Percentiles rank a stretch among this genome's conserved stretches.
These are phyloP conservation scores for Kickxella alabastrina DNA, from an alignment of 192 early-diverging fungal species.

Conservation along the genomic window DNA sequence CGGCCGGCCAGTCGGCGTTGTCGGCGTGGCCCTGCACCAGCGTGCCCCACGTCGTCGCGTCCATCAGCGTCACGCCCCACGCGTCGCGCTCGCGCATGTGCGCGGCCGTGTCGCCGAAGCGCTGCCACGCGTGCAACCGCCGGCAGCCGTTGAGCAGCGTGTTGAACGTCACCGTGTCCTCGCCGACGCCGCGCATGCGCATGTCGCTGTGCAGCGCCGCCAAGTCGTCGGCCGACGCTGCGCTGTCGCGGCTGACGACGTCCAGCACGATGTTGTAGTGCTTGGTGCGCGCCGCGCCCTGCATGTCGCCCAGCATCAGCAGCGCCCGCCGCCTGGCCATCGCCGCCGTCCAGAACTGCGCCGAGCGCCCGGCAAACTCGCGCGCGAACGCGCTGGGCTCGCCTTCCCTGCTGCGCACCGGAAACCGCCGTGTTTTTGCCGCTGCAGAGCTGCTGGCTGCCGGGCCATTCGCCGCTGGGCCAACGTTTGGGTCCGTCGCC, in stretches of 20 bases:
- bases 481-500: neutral
- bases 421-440: conserved; percentile 1
- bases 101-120: conserved; percentile 23
- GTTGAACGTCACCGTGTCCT: conserved; percentile 43
- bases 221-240: conserved; percentile 20
- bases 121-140: conserved; percentile 21
- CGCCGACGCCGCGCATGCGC: conserved; percentile 22
- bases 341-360: conserved; percentile 16
- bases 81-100: conserved; percentile 31
- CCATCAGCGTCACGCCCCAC: conserved; percentile 42
- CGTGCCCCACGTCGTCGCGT: conserved; percentile 37
- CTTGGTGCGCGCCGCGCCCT: conserved; percentile 8
- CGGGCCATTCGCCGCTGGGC: neutral
- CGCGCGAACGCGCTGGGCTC: conserved; percentile 5
- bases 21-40: conserved; percentile 36
- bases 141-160: conserved; percentile 45
- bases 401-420: neutral
- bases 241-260: conserved; percentile 24
- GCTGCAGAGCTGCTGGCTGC: neutral
- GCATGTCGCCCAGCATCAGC: conserved; percentile 46
- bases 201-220: conserved; percentile 24
- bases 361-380: conserved; percentile 5
- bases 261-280: conserved; percentile 46
- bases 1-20: conserved; percentile 29
- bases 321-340: conserved; percentile 39